phyloP scores from a whole-genome alignment of 208 protist species.

The Naegleria gruberi region DNA sequence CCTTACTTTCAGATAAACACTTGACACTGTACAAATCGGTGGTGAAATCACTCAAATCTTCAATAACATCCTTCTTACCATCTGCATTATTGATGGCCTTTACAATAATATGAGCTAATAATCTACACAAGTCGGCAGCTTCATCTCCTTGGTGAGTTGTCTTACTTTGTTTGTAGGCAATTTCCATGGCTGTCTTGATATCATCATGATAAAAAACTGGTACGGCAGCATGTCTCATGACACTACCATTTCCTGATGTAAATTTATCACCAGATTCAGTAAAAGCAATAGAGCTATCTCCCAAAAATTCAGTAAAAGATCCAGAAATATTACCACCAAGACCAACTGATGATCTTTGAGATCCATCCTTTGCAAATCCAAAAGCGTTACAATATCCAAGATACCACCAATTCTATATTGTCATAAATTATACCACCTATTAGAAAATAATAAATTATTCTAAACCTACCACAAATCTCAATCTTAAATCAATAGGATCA shows the following conservation, averaged over 20 bases:
- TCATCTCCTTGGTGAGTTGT: conserved; percentile 40
- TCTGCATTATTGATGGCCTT: conserved; percentile 1
- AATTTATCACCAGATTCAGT: conserved; percentile 31
- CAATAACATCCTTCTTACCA: not conserved
- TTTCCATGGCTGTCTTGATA: conserved; percentile 18
- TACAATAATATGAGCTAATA: conserved; percentile 29
- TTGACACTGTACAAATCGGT: not conserved
- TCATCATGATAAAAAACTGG: conserved; percentile 29
- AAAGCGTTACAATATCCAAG: conserved; percentile 40
- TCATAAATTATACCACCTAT: not conserved
- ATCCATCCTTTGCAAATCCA: conserved; percentile 5
- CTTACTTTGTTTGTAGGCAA: conserved; percentile 28
- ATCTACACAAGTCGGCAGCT: conserved; percentile 36
- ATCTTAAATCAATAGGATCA: conserved; percentile 15
- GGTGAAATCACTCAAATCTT: not conserved
- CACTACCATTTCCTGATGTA: conserved; percentile 41
- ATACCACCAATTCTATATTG: conserved; percentile 38
- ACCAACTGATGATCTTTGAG: conserved; percentile 26
- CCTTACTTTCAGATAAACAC: not conserved
- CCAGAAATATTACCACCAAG: conserved; percentile 38
- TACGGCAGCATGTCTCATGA: conserved; percentile 39
- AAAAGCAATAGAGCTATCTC: conserved; percentile 15
- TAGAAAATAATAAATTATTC: not conserved
- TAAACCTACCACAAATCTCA: not conserved
- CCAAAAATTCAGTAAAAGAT: conserved; percentile 25